A percentile compares a stretch with the other conserved stretches of the same genome.
Evolutionary conservation across 441 rosid genomes (phyloP).

Genomic region (Erodium texanum): DNA sequence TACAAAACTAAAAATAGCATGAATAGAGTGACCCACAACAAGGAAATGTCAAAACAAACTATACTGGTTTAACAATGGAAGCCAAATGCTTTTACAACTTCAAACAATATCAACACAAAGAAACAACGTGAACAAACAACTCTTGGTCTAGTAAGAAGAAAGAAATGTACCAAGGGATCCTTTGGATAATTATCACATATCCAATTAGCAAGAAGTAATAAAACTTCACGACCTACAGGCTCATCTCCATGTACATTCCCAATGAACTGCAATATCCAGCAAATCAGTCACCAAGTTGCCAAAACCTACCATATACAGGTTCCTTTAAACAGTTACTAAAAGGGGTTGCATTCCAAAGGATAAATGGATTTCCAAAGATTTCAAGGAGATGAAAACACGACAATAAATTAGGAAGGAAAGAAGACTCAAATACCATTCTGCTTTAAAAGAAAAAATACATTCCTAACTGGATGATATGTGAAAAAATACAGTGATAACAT

Average conservation of each 20-base stretch:
- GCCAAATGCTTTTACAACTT: not conserved
- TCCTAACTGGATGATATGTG: not conserved
- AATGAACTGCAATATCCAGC: constrained; percentile 47
- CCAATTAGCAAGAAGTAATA: constrained; percentile 75
- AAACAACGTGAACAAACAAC: constrained; percentile 8
- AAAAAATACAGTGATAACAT: not conserved
- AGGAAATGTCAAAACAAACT: not conserved
- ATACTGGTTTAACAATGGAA: not conserved
- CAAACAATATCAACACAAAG: constrained; percentile 4
- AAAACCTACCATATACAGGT: constrained; percentile 6
- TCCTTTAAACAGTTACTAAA: not conserved
- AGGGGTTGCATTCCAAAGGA: not conserved
- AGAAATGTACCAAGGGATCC: constrained; percentile 65
- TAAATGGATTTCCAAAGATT: not conserved
- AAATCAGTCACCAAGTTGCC: constrained; percentile 19
- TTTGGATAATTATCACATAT: constrained; percentile 70
- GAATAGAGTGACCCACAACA: not conserved
- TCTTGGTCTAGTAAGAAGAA: constrained; percentile 12
- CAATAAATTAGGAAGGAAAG: not conserved
- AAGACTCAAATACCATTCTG: not conserved
- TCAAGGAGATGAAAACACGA: not conserved
- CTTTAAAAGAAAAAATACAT: not conserved
- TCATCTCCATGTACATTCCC: constrained; percentile 98
- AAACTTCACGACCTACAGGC: constrained; percentile 90
- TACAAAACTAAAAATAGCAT: not conserved